Evolutionary conservation across 805 yeast genomes (phyloP).

Genomic region (Wickerhamiella bombiphila): DNA sequence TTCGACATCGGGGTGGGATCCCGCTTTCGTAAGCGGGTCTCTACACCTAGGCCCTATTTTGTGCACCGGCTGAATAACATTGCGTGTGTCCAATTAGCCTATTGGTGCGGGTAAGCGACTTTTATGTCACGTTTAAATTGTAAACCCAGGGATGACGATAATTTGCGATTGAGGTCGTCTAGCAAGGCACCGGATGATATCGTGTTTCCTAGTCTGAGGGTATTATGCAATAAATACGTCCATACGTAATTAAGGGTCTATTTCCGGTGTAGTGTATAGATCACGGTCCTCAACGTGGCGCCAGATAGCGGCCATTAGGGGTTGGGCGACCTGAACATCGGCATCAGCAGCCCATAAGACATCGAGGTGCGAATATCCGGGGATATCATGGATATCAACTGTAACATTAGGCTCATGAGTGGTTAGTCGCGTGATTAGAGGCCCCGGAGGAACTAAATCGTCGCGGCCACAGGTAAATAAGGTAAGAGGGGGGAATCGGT

Average conservation of each 20-base stretch:
- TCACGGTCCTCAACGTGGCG: conserved; percentile 6
- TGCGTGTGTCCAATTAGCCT: no score
- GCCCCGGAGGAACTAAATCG: conserved; percentile 59
- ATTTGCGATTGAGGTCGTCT: conserved; percentile 18
- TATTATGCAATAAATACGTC: neutral
- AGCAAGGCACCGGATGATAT: conserved; percentile 13
- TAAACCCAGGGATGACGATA: conserved; percentile 18
- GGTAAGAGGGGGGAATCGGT: conserved; percentile 42
- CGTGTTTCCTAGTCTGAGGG: conserved; percentile 13
- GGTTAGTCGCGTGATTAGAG: conserved; percentile 49
- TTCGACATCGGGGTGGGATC: no score
- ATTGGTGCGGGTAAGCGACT: no score
- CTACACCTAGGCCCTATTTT: neutral
- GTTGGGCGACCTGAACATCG: conserved; percentile 45
- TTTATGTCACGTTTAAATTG: conserved; percentile 6
- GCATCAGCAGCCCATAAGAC: conserved; percentile 85
- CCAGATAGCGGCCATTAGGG: conserved; percentile 22
- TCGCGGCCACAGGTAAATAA: conserved; percentile 63
- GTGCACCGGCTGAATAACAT: neutral
- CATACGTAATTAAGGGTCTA: neutral
- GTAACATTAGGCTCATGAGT: conserved; percentile 33
- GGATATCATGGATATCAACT: conserved; percentile 29
- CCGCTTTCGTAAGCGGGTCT: no score
- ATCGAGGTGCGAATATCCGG: conserved; percentile 71
- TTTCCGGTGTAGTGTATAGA: conserved; percentile 3